These are phyloP conservation scores for Orobanche coerulescens DNA, from an alignment of 257 asterid species.

Conservation along the genomic window DNA sequence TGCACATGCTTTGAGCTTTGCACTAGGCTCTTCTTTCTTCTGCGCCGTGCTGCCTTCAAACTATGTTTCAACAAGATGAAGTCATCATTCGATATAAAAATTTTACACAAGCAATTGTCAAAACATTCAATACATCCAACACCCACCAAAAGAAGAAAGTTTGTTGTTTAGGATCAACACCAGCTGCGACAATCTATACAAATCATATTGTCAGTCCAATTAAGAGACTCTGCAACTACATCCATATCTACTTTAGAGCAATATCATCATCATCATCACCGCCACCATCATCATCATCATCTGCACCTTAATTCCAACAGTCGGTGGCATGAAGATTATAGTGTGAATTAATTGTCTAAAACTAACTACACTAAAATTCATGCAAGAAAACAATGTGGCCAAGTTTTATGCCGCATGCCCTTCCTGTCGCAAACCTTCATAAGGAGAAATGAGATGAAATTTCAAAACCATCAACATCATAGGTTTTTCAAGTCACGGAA, in stretches of 20 bases:
- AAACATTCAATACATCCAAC: constrained; percentile 23
- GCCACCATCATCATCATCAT: no score
- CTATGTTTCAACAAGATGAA: constrained; percentile 41
- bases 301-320: no score
- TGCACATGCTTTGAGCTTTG: constrained; percentile 62
- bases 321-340: no score
- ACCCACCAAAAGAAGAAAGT: constrained; percentile 77
- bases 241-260: not conserved
- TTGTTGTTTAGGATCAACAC: constrained; percentile 86
- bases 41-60: constrained; percentile 54
- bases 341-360: no score
- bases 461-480: no score
- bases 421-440: no score
- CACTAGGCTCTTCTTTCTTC: constrained; percentile 36
- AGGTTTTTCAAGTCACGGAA: no score
- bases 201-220: constrained; percentile 12
- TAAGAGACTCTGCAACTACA: constrained; percentile 8
- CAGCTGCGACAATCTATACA: constrained; percentile 73
- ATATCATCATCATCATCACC: no score
- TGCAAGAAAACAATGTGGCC: no score
- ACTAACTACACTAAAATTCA: no score
- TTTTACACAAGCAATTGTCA: constrained; percentile 4
- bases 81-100: constrained; percentile 26
- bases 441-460: no score
- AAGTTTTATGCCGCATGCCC: no score